These are phyloP conservation scores for Leptodontidium sp. DNA, from an alignment of 2,329 filamentous ascomycete genomes.

Conservation along the genomic window DNA sequence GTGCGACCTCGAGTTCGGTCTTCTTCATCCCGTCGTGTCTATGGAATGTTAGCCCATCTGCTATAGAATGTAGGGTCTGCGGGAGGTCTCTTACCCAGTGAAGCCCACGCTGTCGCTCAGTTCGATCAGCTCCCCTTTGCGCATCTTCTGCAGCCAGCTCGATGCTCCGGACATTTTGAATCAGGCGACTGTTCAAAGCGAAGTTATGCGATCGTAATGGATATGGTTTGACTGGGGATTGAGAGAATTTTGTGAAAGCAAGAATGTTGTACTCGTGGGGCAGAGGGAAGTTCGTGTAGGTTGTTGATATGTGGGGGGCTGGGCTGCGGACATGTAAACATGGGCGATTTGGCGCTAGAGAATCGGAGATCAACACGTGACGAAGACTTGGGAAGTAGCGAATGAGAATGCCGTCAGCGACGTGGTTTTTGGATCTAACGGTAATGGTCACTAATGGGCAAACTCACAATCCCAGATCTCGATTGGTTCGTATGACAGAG, in stretches of 20 bases:
- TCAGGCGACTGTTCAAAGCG: constrained; percentile 53
- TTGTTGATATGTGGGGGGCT: constrained; percentile 23
- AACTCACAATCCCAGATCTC: background rate
- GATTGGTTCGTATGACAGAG: background rate
- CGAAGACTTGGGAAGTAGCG: constrained; percentile 11
- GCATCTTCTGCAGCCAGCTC: constrained; percentile 81
- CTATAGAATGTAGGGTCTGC: constrained; percentile 23
- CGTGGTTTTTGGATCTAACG: background rate
- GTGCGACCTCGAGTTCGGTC: constrained; percentile 76
- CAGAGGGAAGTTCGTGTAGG: constrained; percentile 9
- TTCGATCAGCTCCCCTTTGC: constrained; percentile 81
- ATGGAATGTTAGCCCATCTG: constrained; percentile 37
- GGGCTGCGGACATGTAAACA: constrained; percentile 14
- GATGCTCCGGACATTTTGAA: constrained; percentile 68
- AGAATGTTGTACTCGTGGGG: constrained; percentile 20
- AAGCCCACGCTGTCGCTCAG: constrained; percentile 76
- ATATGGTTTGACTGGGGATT: constrained; percentile 31
- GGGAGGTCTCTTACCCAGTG: constrained; percentile 67
- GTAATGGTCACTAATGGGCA: background rate
- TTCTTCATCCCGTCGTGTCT: constrained; percentile 80
- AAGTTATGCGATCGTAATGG: constrained; percentile 52
- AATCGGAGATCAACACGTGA: constrained; percentile 20
- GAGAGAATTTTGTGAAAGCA: constrained; percentile 24
- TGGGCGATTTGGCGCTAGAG: constrained; percentile 6
- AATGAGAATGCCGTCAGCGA: constrained; percentile 6